Evolutionary conservation across 2,329 filamentous ascomycete genomes (phyloP).

Genomic region (Penicillium sp.): DNA sequence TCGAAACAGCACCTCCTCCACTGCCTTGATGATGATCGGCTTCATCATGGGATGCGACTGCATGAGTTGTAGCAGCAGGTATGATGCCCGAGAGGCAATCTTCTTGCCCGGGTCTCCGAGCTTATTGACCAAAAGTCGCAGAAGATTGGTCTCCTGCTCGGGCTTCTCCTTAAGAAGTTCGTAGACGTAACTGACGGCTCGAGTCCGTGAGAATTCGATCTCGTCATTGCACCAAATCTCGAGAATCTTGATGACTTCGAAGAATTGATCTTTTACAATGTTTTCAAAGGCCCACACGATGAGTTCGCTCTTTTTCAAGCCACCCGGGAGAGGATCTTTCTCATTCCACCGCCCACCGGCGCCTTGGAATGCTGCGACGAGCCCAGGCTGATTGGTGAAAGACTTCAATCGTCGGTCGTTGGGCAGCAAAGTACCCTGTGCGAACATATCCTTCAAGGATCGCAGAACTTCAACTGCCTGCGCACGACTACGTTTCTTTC

Average conservation of each 20-base stretch:
- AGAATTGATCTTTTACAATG: slow-evolving; percentile 91
- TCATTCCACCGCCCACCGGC: slow-evolving; percentile 62
- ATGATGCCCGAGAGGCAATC: slow-evolving; percentile 89
- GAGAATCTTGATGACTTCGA: slow-evolving; percentile 85
- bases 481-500: slow-evolving; percentile 89
- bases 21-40: slow-evolving; percentile 72
- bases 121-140: slow-evolving; percentile 92
- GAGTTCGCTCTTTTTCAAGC: slow-evolving; percentile 71
- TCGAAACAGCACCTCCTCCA: slow-evolving; percentile 86
- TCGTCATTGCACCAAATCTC: slow-evolving; percentile 94
- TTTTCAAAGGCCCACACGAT: slow-evolving; percentile 91
- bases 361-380: slow-evolving; percentile 68
- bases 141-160: slow-evolving; percentile 91
- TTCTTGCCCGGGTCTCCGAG: slow-evolving; percentile 93
- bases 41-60: slow-evolving; percentile 93
- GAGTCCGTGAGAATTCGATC: slow-evolving; percentile 85
- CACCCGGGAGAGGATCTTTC: slow-evolving; percentile 69
- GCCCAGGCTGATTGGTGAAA: slow-evolving; percentile 75
- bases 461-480: slow-evolving; percentile 90
- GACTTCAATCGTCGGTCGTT: slow-evolving; percentile 73
- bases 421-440: slow-evolving; percentile 81
- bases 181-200: slow-evolving; percentile 86
- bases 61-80: slow-evolving; percentile 87
- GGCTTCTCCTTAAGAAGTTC: slow-evolving; percentile 92
- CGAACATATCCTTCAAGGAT: slow-evolving; percentile 90